A percentile compares a stretch with the other conserved stretches of the same genome.
phyloP scores from a whole-genome alignment of 176 grass and related monocot genomes.

The Eleusine coracana region DNA sequence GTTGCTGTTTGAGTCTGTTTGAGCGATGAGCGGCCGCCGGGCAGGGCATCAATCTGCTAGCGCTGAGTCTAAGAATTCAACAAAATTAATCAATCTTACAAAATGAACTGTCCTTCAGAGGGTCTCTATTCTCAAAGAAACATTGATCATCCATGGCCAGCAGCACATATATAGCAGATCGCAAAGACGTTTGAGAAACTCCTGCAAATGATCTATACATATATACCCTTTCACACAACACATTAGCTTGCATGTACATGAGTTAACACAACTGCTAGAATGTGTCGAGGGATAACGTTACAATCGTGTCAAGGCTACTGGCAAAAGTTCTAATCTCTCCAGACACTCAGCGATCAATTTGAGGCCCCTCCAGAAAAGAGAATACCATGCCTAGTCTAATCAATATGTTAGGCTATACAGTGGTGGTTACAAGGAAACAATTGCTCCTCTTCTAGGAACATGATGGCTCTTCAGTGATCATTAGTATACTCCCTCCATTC shows the following conservation, averaged over 20 bases:
- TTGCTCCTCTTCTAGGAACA: neutral
- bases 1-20: too few species aligned
- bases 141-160: too few species aligned
- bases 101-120: neutral
- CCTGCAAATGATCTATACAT: neutral
- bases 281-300: constrained; percentile 12
- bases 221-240: neutral
- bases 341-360: constrained; percentile 5
- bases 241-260: constrained; percentile 11
- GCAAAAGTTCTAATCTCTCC: constrained; percentile 1
- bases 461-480: constrained; percentile 12
- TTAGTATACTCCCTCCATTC: constrained; percentile 5
- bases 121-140: neutral
- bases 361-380: constrained; percentile 3
- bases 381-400: constrained; percentile 36
- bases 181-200: neutral
- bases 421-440: constrained; percentile 14
- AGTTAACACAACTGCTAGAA: neutral
- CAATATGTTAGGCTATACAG: constrained; percentile 48
- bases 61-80: too few species aligned
- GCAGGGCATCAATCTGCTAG: too few species aligned
- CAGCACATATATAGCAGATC: neutral
- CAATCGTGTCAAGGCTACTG: constrained; percentile 36
- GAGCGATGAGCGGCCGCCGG: neutral
- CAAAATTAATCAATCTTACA: neutral